phyloP scores from a whole-genome alignment of 805 yeast species.

The Saccharomycopsis sp. region DNA sequence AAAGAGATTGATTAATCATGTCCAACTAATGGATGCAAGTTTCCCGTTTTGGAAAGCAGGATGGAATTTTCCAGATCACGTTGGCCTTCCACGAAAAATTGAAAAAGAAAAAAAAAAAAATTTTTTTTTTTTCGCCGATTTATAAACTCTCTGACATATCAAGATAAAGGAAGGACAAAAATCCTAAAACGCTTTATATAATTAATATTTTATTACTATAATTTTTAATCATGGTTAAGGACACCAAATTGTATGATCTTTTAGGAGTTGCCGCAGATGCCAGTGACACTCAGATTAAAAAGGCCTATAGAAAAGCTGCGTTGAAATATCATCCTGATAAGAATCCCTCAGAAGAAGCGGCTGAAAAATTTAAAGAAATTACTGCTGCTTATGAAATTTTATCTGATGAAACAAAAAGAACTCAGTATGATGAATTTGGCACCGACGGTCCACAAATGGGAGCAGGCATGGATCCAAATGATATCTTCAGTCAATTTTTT shows the following conservation, averaged over 20 bases:
- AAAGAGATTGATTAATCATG: background rate
- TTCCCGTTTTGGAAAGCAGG: too few species aligned
- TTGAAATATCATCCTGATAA: conserved; percentile 80
- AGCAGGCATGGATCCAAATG: conserved; percentile 70
- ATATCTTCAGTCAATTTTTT: conserved; percentile 74
- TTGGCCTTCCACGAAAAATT: background rate
- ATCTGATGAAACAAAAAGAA: conserved; percentile 83
- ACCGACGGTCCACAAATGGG: conserved; percentile 84
- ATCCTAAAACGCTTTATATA: too few species aligned
- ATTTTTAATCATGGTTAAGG: conserved; percentile 63
- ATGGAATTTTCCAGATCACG: conserved; percentile 1
- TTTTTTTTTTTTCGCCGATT: too few species aligned
- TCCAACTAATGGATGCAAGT: too few species aligned
- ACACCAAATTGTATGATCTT: conserved; percentile 67
- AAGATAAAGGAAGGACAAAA: too few species aligned
- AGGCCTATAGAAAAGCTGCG: conserved; percentile 77
- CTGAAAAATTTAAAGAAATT: conserved; percentile 90
- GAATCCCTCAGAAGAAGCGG: conserved; percentile 81
- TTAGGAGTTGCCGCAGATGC: conserved; percentile 70
- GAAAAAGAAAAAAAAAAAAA: too few species aligned
- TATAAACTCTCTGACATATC: background rate
- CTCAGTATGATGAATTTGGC: conserved; percentile 82
- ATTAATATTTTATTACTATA: too few species aligned
- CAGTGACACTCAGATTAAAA: conserved; percentile 63
- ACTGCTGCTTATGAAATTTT: conserved; percentile 85